Evolutionary conservation across 2,329 filamentous ascomycete genomes (phyloP).

Genomic region (Fusarium sp.): DNA sequence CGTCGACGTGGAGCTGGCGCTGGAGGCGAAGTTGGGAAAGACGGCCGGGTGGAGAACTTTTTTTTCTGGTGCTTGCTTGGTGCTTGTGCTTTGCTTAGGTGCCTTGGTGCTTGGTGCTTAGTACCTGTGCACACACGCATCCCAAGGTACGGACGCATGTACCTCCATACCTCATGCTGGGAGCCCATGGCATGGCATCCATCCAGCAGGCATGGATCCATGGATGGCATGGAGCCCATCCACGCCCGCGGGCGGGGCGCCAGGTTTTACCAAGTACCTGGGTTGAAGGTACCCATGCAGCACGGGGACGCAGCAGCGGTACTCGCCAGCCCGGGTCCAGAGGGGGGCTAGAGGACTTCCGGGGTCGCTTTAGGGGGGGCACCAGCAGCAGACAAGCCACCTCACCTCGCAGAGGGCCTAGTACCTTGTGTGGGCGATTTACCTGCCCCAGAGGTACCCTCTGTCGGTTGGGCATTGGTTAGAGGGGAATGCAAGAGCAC

Average conservation of each 20-base stretch:
- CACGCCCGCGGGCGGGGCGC: slow-evolving; percentile 28
- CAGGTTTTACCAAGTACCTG: slow-evolving; percentile 39
- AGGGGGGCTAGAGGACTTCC: slow-evolving; percentile 30
- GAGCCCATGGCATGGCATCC: slow-evolving; percentile 17
- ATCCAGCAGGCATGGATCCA: slow-evolving; percentile 17
- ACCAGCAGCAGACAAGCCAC: slow-evolving; percentile 29
- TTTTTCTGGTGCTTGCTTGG: slow-evolving; percentile 16
- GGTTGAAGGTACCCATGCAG: slow-evolving; percentile 35
- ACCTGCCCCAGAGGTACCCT: slow-evolving; percentile 27
- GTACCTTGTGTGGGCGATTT: slow-evolving; percentile 33
- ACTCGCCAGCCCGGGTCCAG: slow-evolving; percentile 29
- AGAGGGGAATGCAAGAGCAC: slow-evolving; percentile 32
- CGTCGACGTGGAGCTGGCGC: slow-evolving; percentile 34
- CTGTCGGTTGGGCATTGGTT: slow-evolving; percentile 24
- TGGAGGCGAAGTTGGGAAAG: slow-evolving; percentile 32
- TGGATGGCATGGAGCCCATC: background rate
- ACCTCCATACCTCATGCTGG: slow-evolving; percentile 20
- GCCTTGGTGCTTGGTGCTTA: background rate
- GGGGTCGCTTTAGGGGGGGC: slow-evolving; percentile 25
- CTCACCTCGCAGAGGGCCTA: slow-evolving; percentile 25
- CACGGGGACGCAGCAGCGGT: slow-evolving; percentile 37
- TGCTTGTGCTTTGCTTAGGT: background rate
- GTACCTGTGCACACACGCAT: background rate
- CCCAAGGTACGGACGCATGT: background rate
- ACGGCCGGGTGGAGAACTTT: slow-evolving; percentile 33